Evolutionary conservation across 441 rosid species (phyloP).

Genomic region (Gossypium davidsonii): DNA sequence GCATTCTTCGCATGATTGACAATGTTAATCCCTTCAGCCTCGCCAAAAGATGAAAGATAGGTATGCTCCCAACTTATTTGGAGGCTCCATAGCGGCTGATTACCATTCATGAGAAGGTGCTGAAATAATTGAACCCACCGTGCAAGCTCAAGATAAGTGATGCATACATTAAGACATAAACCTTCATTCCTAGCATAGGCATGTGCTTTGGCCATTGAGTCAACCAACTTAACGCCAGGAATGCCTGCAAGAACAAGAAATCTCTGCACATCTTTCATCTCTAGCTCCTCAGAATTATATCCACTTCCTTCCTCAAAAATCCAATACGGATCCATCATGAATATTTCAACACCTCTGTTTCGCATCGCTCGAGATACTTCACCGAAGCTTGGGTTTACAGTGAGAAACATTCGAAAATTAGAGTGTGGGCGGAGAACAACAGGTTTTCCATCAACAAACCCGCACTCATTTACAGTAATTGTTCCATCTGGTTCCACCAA

Average conservation of each 20-base stretch:
- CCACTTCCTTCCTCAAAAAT: conserved; percentile 40
- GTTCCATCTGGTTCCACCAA: conserved; percentile 91
- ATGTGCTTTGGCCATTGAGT: conserved; percentile 89
- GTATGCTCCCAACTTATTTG: conserved; percentile 88
- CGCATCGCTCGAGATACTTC: conserved; percentile 98
- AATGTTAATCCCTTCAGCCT: conserved; percentile 53
- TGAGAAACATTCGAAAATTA: conserved; percentile 82
- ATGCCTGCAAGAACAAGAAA: conserved; percentile 75
- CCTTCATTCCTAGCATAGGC: conserved; percentile 61
- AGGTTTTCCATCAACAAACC: conserved; percentile 83
- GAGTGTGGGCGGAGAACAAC: conserved; percentile 76
- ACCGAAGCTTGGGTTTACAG: conserved; percentile 84
- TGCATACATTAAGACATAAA: conserved; percentile 36
- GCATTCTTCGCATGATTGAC: conserved; percentile 46
- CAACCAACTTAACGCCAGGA: conserved; percentile 56
- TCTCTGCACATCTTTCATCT: conserved; percentile 55
- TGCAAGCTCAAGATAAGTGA: conserved; percentile 82
- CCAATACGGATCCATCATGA: conserved; percentile 93
- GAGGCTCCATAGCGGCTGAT: conserved; percentile 79
- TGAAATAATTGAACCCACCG: conserved; percentile 85
- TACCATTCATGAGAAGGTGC: conserved; percentile 71
- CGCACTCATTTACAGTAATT: conserved; percentile 89
- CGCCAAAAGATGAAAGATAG: conserved; percentile 77
- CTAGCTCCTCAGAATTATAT: conserved; percentile 41
- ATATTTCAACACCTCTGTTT: conserved; percentile 96